Evolutionary conservation across 441 rosid species (phyloP), one percentile per base, ranked within the genome.

Genomic region (Adansonia madagascariensis): DNA sequence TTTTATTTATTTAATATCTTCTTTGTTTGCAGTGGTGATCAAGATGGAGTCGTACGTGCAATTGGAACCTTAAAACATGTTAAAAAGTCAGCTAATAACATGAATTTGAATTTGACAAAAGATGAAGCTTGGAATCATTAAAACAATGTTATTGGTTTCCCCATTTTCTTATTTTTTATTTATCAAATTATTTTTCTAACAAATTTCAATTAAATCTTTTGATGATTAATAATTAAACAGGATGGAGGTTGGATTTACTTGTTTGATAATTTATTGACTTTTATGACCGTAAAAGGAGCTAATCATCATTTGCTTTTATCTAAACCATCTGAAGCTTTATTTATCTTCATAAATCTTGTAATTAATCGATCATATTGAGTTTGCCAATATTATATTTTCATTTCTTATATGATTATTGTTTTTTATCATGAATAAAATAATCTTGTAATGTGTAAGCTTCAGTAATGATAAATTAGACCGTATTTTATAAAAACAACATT

Each of bases 61-160:
- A 44, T 20, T 67, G 72, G 72, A 44, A 67, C 72, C 72, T 46
- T 67, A 67, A 20, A 47, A 20, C 72, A 62, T 62, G 18, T 62
- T 62, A 20, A 67, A 6, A 46, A 10, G 3, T 46, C 46, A 47
- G 55, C 72, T 35, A 20, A 20, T 5, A 17, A 44, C 12, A 62
- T 67, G 55, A 11, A 46, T 6, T 10, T 46, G 31, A 46, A 11
- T 18, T 44, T 46, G 55, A 67, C 72, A 1, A 46, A 46, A 67
- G n/a, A 67, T 20, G 72, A 67, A 67, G 10, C 35, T 44, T 67
- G 72, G 72, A 11, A 11, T 4, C 9, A 5, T 67, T 18, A 11
- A 20, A 67, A 67, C 9, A 46, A 67, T 55, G 72, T 67, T 20
- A 59, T 59, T 59, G 39, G 39, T 11, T 24, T n/a, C n/a, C n/a